Conservation (phyloP, 495 filamentous ascomycete species). For the Talaromyces stipitatus region DNA sequence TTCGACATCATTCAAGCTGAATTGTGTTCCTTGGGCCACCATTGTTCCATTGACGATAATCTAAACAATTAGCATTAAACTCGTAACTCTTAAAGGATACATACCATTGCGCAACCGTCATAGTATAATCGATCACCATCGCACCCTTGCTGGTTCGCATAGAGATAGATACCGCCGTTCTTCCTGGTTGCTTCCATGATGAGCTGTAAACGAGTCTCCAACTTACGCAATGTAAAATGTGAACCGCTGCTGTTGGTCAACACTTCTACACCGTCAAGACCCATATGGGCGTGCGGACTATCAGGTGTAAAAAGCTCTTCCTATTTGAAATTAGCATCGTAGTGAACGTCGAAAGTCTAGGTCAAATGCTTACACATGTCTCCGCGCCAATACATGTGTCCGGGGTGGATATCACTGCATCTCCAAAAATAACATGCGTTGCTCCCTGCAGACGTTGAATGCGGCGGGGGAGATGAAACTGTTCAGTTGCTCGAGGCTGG, state of each 20-base stretch:
- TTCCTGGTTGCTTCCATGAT: conserved; percentile 67
- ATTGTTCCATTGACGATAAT: conserved; percentile 68
- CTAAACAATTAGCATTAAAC: conserved; percentile 18
- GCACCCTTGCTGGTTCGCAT: conserved; percentile 67
- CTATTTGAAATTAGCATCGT: not conserved
- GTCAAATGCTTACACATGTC: conserved; percentile 41
- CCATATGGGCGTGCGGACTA: conserved; percentile 32
- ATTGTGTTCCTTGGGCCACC: conserved; percentile 66
- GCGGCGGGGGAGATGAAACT: conserved; percentile 63
- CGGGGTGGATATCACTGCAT: conserved; percentile 62
- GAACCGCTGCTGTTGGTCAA: conserved; percentile 69
- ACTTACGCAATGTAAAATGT: conserved; percentile 69
- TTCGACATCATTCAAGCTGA: conserved; percentile 75
- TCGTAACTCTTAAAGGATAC: conserved; percentile 6
- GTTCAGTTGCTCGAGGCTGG: conserved; percentile 52
- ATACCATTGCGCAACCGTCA: conserved; percentile 10
- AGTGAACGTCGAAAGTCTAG: no score
- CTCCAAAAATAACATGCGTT: conserved; percentile 63
- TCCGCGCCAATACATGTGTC: conserved; percentile 69
- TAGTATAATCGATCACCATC: conserved; percentile 62
- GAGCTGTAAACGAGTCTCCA: conserved; percentile 63
- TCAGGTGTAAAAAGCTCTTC: conserved; percentile 73
- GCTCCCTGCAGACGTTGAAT: conserved; percentile 54
- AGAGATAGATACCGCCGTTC: conserved; percentile 70
- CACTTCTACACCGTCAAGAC: conserved; percentile 62